Evolutionary conservation across 805 yeast genomes (phyloP), one percentile per base, ranked within the genome.

Genomic region (Yamadazyma laniorum): DNA sequence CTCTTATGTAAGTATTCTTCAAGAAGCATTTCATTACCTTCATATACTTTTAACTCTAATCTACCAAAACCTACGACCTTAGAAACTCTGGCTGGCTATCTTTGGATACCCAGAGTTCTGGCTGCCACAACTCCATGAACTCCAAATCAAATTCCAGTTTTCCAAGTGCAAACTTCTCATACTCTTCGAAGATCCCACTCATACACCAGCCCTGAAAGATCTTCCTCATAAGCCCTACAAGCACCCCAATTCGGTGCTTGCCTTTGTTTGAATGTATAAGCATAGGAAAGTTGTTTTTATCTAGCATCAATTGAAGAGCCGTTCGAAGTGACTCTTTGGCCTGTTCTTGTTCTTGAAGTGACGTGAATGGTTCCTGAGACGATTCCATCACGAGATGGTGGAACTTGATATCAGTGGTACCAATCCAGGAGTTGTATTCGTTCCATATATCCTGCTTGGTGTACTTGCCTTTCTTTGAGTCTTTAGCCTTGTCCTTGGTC

Each of bases 231-330:
- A 88, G 72, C 0, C 96, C 99, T n/a, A 90, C 95, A 29, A 90
- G 68, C 1, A 93, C 90, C 0, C 98, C 98, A 2, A 88, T 90
- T 29, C 99, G 64, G 58, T 91, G 99, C 59, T 93, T 93, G n/a
- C 99, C 99, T 65, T 91, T 91, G 60, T 93, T 88, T 3, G 96
- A 88, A 58, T 93, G 98, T 9, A 91, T 76, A 40, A 91, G 67
- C 9, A 91, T 79, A 1, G 99, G 99, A 56, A 84, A 87, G 56
- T 89, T 89, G 11, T 80, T 77, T 32, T 69, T 70, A 50, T 83
- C 75, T 22, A 80, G 56, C 34, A 85, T 67, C 25, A 83, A 51
- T 39, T 74, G 67, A 29, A 85, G 63, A 1, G 86, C 81, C 16
- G 61, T 55, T 29, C 77, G 67, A 40, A 89, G 72, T 2, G 82